Evolutionary conservation across 371 early-diverging fungal species (phyloP).

Genomic region (Mucor mucedo): DNA sequence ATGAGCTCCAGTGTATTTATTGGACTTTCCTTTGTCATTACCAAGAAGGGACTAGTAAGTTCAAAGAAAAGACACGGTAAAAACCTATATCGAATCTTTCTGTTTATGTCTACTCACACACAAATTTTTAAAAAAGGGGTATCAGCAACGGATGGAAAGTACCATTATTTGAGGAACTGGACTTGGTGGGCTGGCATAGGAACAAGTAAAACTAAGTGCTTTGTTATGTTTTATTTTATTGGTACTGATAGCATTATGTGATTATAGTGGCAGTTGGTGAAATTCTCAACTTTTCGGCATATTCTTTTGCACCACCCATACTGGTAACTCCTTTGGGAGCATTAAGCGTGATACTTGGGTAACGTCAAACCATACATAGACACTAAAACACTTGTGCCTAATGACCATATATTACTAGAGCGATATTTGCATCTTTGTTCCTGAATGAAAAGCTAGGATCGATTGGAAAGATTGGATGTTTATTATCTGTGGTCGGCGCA

Average conservation of each 20-base stretch:
- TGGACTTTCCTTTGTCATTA: conserved; percentile 83
- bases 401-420: conserved; percentile 50
- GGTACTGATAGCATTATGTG: too few relatives aligned
- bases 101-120: conserved; percentile 30
- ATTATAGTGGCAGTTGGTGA: conserved; percentile 86
- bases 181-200: conserved; percentile 93
- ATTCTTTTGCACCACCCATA: conserved; percentile 92
- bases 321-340: conserved; percentile 93
- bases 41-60: conserved; percentile 84
- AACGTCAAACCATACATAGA: conserved; percentile 2
- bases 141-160: conserved; percentile 66
- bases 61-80: conserved; percentile 51
- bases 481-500: conserved; percentile 88
- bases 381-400: too few relatives aligned
- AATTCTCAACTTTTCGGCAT: conserved; percentile 90
- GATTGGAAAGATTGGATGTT: conserved; percentile 87
- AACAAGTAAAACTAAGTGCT: conserved; percentile 59
- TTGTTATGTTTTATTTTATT: too few relatives aligned
- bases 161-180: conserved; percentile 27
- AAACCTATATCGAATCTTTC: conserved; percentile 45
- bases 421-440: conserved; percentile 42
- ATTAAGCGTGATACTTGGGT: conserved; percentile 85
- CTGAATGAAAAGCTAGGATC: conserved; percentile 80
- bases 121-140: conserved; percentile 53
- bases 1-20: conserved; percentile 80